phyloP scores from a whole-genome alignment of 2,329 filamentous ascomycete genomes.

The Pestalotiopsis fici region DNA sequence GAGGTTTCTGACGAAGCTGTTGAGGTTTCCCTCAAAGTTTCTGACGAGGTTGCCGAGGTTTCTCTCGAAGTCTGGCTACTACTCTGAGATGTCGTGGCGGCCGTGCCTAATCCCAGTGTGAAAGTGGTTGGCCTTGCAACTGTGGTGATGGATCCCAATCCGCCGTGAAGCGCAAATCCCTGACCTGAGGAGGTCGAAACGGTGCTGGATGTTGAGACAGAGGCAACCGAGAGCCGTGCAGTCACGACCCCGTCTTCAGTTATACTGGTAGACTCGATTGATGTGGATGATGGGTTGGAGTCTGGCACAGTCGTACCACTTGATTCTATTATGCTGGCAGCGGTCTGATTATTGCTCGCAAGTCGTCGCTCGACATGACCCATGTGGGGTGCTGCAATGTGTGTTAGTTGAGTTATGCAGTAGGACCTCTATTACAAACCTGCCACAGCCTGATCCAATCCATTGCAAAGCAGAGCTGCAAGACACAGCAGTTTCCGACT shows the following conservation, averaged over 20 bases:
- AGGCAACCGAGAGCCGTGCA: background rate
- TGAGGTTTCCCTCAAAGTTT: background rate
- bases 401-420: background rate
- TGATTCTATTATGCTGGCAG: background rate
- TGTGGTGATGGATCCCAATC: background rate
- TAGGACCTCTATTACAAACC: constrained; percentile 16
- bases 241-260: background rate
- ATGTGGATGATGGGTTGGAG: background rate
- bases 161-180: background rate
- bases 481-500: constrained; percentile 18
- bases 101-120: background rate
- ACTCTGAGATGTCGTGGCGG: background rate
- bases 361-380: constrained; percentile 6
- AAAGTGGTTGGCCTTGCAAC: background rate
- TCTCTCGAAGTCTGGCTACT: background rate
- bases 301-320: background rate
- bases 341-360: background rate
- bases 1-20: background rate
- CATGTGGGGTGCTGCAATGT: background rate
- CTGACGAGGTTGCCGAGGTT: background rate
- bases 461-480: constrained; percentile 19
- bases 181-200: background rate
- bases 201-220: background rate
- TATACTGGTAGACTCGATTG: background rate
- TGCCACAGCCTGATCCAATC: constrained; percentile 16